These are phyloP conservation scores for Ophiosphaerella korrae DNA, from an alignment of 2,329 filamentous ascomycete genomes.

Conservation along the genomic window DNA sequence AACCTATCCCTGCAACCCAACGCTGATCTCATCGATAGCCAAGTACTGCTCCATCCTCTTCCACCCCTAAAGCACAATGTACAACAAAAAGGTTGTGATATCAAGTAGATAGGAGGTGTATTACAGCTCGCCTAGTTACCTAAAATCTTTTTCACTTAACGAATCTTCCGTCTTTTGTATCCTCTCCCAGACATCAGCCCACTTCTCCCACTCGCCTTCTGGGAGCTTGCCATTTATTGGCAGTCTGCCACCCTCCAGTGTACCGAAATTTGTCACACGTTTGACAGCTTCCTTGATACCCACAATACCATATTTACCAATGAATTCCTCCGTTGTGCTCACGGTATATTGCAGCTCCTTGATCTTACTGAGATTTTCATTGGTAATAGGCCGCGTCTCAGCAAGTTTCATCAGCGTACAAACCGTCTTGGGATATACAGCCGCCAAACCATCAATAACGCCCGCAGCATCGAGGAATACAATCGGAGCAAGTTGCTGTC, in stretches of 20 bases:
- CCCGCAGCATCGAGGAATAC: slow-evolving; percentile 67
- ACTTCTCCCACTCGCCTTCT: slow-evolving; percentile 62
- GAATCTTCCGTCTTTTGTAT: slow-evolving; percentile 41
- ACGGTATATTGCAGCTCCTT: slow-evolving; percentile 65
- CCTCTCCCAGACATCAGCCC: slow-evolving; percentile 37
- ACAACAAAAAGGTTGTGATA: too few species aligned
- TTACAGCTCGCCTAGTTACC: too few species aligned
- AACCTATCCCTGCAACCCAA: too few species aligned
- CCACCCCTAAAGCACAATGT: too few species aligned
- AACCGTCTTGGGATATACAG: slow-evolving; percentile 67
- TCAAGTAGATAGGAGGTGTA: too few species aligned
- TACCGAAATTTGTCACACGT: slow-evolving; percentile 64
- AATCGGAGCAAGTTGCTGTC: slow-evolving; percentile 68
- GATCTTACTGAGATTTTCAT: slow-evolving; percentile 54
- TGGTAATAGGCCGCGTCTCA: slow-evolving; percentile 43
- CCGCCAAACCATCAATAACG: slow-evolving; percentile 69
- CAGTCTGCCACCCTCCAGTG: slow-evolving; percentile 63
- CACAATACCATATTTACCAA: slow-evolving; percentile 64
- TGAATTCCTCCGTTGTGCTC: slow-evolving; percentile 65
- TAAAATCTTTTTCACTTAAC: slow-evolving; percentile 6
- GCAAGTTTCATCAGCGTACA: slow-evolving; percentile 62
- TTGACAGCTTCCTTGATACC: slow-evolving; percentile 69
- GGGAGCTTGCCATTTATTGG: slow-evolving; percentile 64
- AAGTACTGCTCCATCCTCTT: too few species aligned
- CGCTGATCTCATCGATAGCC: too few species aligned